Evolutionary conservation across 2,329 filamentous ascomycete genomes (phyloP).

Genomic region (Aspergillus phoenicis): DNA sequence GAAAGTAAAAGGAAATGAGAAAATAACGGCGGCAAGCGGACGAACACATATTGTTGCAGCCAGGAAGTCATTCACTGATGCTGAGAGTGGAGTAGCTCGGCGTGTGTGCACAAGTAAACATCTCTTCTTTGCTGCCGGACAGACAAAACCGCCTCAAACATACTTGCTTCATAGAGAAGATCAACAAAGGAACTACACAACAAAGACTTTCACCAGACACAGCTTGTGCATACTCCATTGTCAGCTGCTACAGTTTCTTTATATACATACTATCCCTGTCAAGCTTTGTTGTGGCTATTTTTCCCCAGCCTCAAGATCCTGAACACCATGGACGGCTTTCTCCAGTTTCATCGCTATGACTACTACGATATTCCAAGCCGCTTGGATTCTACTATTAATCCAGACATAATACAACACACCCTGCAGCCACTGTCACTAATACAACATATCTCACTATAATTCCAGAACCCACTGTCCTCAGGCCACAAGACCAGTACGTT

Average conservation of each 20-base stretch:
- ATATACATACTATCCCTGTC: background rate
- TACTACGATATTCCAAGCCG: too few species aligned
- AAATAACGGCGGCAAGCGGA: background rate
- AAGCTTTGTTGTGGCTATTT: background rate
- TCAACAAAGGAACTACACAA: background rate
- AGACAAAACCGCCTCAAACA: background rate
- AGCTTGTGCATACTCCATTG: background rate
- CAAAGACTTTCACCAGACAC: background rate
- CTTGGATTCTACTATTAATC: too few species aligned
- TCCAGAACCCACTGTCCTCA: too few species aligned
- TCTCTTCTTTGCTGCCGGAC: background rate
- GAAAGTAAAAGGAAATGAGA: background rate
- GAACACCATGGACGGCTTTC: too few species aligned
- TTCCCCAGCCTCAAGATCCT: too few species aligned
- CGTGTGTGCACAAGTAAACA: background rate
- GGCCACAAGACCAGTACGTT: too few species aligned
- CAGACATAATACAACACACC: too few species aligned
- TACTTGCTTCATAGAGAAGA: background rate
- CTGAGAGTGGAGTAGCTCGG: background rate
- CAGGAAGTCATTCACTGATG: background rate
- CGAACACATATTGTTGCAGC: background rate
- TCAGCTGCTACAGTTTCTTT: background rate
- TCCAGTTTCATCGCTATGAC: too few species aligned
- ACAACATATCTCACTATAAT: too few species aligned
- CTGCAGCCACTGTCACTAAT: too few species aligned